phyloP scores from a whole-genome alignment of 2,329 filamentous ascomycete genomes.

The Mariannaea sp. region DNA sequence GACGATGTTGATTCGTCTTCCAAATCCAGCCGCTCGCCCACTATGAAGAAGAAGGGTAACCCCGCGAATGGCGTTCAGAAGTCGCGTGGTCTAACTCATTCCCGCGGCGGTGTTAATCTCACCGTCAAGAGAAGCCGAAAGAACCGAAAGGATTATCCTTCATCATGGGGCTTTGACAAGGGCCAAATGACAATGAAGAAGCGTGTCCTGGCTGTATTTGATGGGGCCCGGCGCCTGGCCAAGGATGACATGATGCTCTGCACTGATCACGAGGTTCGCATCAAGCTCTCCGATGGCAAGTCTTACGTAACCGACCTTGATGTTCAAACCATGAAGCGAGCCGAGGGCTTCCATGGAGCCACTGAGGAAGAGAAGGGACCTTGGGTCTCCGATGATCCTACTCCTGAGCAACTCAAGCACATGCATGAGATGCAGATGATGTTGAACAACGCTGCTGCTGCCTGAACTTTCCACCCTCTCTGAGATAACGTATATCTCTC shows the following conservation, averaged over 20 bases:
- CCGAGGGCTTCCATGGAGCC: conserved; percentile 80
- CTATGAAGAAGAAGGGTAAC: conserved; percentile 61
- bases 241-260: conserved; percentile 99
- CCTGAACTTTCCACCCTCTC: conserved; percentile 23
- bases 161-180: conserved; percentile 89
- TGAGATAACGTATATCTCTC: conserved; percentile 14
- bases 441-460: conserved; percentile 37
- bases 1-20: conserved; percentile 53
- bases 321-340: conserved; percentile 83
- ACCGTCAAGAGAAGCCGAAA: conserved; percentile 72
- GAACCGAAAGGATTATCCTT: conserved; percentile 90
- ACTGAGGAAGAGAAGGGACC: conserved; percentile 86
- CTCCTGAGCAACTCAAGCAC: conserved; percentile 62
- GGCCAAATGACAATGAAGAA: conserved; percentile 99
- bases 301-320: conserved; percentile 92
- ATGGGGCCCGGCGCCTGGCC: conserved; percentile 83
- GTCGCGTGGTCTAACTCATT: conserved; percentile 76
- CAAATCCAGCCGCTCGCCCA: conserved; percentile 50
- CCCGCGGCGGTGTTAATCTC: conserved; percentile 71
- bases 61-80: conserved; percentile 64
- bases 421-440: conserved; percentile 66
- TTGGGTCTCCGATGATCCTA: conserved; percentile 77
- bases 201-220: conserved; percentile 90
- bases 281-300: conserved; percentile 75
- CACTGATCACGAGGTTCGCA: conserved; percentile 89